Evolutionary conservation across 305 asterid genomes (phyloP).

Genomic region (Fraxinus nigra): DNA sequence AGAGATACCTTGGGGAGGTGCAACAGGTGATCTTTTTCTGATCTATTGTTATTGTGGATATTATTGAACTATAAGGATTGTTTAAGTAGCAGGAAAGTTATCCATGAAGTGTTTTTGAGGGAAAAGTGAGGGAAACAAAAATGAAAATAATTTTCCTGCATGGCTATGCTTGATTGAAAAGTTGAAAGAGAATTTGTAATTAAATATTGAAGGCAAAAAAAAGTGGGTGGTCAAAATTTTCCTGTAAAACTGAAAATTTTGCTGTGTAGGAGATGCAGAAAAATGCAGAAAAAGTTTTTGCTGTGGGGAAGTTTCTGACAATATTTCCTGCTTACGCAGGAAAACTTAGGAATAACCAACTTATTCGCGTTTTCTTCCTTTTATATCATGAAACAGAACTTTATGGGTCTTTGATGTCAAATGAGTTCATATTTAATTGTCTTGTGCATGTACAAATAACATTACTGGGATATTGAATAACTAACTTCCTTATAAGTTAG

Average conservation of each 20-base stretch:
- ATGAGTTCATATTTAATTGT: not conserved
- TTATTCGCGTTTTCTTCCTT: not conserved
- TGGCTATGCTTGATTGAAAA: not conserved
- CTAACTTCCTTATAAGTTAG: not conserved
- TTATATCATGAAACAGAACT: not conserved
- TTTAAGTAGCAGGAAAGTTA: not conserved
- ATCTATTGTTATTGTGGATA: not conserved
- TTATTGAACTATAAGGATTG: not conserved
- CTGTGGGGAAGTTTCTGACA: not conserved
- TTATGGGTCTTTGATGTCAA: not conserved
- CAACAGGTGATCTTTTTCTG: conserved; percentile 51
- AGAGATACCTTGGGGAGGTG: conserved; percentile 59
- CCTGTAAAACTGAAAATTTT: not conserved
- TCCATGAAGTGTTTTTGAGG: not conserved
- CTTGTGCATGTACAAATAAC: not conserved
- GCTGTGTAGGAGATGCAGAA: not conserved
- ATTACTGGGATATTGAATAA: not conserved
- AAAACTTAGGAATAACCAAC: not conserved
- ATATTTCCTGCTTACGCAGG: not conserved
- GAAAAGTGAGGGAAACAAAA: conserved; percentile 3
- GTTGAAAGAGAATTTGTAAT: conserved; percentile 9
- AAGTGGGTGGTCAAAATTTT: not conserved
- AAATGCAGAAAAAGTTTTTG: not conserved
- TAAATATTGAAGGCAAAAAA: not conserved
- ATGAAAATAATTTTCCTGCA: not conserved